These are phyloP conservation scores for Coemansia sp. DNA, from an alignment of 192 early-diverging fungal species.

Conservation along the genomic window DNA sequence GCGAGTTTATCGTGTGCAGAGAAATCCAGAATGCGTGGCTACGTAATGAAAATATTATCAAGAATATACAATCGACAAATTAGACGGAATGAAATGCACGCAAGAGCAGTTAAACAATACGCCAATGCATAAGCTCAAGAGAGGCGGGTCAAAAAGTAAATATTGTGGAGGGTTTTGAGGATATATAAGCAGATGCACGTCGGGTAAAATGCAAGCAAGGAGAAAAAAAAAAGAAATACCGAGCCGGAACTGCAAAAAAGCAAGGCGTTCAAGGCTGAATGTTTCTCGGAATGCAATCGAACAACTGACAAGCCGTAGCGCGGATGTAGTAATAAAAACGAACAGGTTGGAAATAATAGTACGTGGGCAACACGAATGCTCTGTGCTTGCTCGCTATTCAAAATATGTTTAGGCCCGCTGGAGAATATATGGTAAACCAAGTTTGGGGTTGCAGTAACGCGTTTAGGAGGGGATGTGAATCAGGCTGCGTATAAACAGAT, in stretches of 20 bases:
- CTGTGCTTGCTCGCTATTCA: too few species aligned
- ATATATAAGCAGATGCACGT: slow-evolving; percentile 1
- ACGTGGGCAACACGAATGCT: background rate
- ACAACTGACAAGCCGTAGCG: background rate
- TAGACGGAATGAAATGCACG: background rate
- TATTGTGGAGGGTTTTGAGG: background rate
- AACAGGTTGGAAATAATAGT: background rate
- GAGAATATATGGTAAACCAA: too few species aligned
- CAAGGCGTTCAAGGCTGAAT: background rate
- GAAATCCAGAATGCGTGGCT: background rate
- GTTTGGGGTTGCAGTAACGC: background rate
- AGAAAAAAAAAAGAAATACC: background rate
- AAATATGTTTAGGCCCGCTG: too few species aligned
- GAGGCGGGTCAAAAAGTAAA: background rate
- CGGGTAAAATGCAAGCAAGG: background rate
- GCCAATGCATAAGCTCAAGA: background rate
- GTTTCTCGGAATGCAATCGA: background rate
- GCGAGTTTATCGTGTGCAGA: background rate
- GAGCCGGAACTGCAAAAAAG: background rate
- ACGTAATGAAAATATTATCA: background rate
- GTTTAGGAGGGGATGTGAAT: background rate
- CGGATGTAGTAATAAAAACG: background rate
- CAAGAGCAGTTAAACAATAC: slow-evolving; percentile 1
- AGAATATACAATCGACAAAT: slow-evolving; percentile 1
- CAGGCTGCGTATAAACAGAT: background rate